Evolutionary conservation across 1,284 basidiomycete genomes (phyloP).

Genomic region (Prillingera fragicola): DNA sequence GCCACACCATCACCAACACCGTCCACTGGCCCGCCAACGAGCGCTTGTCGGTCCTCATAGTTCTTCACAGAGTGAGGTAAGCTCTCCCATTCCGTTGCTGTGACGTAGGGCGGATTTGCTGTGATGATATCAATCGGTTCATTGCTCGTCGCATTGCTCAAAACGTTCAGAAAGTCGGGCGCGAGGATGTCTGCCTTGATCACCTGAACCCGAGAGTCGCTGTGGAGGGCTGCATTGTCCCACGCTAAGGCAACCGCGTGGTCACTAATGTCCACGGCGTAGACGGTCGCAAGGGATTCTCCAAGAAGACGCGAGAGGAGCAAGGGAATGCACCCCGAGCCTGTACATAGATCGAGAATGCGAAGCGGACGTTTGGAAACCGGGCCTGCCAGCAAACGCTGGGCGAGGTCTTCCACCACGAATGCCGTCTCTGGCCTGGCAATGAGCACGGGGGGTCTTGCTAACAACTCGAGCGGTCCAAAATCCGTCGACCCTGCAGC

Average conservation of each 20-base stretch:
- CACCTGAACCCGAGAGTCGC: conserved; percentile 8
- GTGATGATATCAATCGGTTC: conserved; percentile 63
- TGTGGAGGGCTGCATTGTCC: conserved; percentile 56
- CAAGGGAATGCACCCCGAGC: conserved; percentile 80
- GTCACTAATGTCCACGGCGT: conserved; percentile 66
- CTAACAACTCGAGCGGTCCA: conserved; percentile 66
- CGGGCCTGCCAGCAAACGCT: conserved; percentile 9
- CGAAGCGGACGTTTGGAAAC: conserved; percentile 10
- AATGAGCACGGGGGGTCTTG: conserved; percentile 73
- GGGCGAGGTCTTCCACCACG: conserved; percentile 51
- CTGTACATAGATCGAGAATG: conserved; percentile 82
- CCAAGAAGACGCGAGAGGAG: conserved; percentile 63
- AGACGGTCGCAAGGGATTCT: conserved; percentile 52
- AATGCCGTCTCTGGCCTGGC: conserved; percentile 88
- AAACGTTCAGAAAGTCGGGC: conserved; percentile 21
- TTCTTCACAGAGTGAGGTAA: conserved; percentile 64
- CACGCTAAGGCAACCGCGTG: conserved; percentile 64
- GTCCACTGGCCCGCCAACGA: conserved; percentile 62
- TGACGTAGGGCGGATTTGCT: conserved; percentile 90
- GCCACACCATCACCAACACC: conserved; percentile 63
- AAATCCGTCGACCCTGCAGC: conserved; percentile 75
- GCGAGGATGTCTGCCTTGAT: conserved; percentile 52
- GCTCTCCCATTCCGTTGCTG: conserved; percentile 58
- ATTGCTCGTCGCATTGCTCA: conserved; percentile 31
- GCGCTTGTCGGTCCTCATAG: conserved; percentile 72